These are phyloP conservation scores for Pseudovirgaria hyperparasitica DNA, from an alignment of 2,329 filamentous ascomycete species.

Conservation along the genomic window DNA sequence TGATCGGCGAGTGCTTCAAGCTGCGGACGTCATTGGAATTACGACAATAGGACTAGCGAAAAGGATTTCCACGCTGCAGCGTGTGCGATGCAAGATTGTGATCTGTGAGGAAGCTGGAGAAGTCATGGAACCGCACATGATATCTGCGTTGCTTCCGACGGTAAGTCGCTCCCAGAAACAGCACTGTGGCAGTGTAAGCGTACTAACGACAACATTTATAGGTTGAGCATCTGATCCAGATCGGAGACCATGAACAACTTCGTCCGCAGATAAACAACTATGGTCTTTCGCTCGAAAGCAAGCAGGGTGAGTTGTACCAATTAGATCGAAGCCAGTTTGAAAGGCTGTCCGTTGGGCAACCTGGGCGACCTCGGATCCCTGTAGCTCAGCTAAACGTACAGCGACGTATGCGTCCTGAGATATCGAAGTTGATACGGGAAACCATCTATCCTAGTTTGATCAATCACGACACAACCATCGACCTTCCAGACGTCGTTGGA, in stretches of 20 bases:
- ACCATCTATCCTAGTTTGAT: slow-evolving; percentile 44
- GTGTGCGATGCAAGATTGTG: slow-evolving; percentile 42
- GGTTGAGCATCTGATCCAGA: slow-evolving; percentile 48
- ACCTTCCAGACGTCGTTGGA: slow-evolving; percentile 38
- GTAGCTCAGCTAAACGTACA: slow-evolving; percentile 40
- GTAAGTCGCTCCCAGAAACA: no score
- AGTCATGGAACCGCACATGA: slow-evolving; percentile 50
- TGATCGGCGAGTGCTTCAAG: slow-evolving; percentile 24
- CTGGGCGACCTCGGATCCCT: slow-evolving; percentile 12
- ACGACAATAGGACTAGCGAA: slow-evolving; percentile 50
- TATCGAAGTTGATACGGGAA: slow-evolving; percentile 44
- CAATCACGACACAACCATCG: slow-evolving; percentile 31
- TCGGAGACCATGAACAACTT: slow-evolving; percentile 52
- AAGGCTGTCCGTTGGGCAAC: slow-evolving; percentile 31
- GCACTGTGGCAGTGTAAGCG: no score
- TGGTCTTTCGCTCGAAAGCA: slow-evolving; percentile 39
- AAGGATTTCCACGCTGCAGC: slow-evolving; percentile 36
- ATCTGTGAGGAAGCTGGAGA: slow-evolving; percentile 59
- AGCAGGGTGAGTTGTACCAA: slow-evolving; percentile 35
- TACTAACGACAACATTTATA: no score
- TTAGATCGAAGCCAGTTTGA: slow-evolving; percentile 52
- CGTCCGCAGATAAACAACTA: slow-evolving; percentile 46
- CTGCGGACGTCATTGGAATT: slow-evolving; percentile 42
- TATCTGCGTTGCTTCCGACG: slow-evolving; percentile 46
- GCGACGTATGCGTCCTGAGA: slow-evolving; percentile 51